Evolutionary conservation across 768 basidiomycete species (phyloP).

Genomic region (Suillus variegatus): DNA sequence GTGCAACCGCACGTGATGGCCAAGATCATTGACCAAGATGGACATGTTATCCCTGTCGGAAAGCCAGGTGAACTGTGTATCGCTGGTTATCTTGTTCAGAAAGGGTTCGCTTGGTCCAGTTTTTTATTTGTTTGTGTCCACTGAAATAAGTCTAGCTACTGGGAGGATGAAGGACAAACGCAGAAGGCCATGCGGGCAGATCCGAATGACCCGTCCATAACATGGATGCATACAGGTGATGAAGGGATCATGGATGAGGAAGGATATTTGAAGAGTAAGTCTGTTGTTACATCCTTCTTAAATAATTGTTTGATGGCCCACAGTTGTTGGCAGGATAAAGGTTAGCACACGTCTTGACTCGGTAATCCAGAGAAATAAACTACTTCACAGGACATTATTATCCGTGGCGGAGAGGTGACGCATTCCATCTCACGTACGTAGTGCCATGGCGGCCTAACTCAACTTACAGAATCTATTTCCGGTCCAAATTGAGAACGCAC

Average conservation of each 20-base stretch:
- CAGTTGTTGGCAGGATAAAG: slow-evolving; percentile 82
- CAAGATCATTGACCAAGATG: slow-evolving; percentile 61
- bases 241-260: slow-evolving; percentile 81
- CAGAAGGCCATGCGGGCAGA: slow-evolving; percentile 53
- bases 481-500: slow-evolving; percentile 78
- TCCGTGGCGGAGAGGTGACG: slow-evolving; percentile 79
- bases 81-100: slow-evolving; percentile 77
- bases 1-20: slow-evolving; percentile 78
- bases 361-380: neutral
- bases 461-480: slow-evolving; percentile 73
- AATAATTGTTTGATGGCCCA: neutral
- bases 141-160: slow-evolving; percentile 47
- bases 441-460: neutral
- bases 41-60: slow-evolving; percentile 68
- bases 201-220: slow-evolving; percentile 48
- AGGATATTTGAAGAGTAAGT: slow-evolving; percentile 72
- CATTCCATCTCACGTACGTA: neutral
- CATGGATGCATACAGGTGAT: slow-evolving; percentile 88
- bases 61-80: slow-evolving; percentile 74
- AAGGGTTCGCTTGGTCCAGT: slow-evolving; percentile 51
- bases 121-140: neutral
- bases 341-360: slow-evolving; percentile 32
- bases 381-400: slow-evolving; percentile 68
- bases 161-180: slow-evolving; percentile 74
- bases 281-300: neutral